phyloP scores from a whole-genome alignment of 2,329 filamentous ascomycete genomes.

The Boeremia lycopersici region DNA sequence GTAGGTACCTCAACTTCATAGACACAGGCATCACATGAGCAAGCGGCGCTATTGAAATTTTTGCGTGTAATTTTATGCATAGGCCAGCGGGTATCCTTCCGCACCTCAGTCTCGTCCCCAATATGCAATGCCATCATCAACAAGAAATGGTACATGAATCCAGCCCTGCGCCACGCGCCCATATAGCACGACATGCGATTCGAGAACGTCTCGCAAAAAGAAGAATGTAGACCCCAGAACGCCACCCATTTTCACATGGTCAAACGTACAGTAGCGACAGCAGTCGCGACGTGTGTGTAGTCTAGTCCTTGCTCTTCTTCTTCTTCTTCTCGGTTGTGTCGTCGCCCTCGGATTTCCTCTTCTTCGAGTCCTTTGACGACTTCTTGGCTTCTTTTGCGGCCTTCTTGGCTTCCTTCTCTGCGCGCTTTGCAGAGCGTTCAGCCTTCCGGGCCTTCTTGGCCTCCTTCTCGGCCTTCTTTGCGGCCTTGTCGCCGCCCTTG shows the following conservation, averaged over 20 bases:
- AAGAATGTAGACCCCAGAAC: slow-evolving; percentile 20
- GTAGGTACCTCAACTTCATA: neutral
- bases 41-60: slow-evolving; percentile 6
- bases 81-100: slow-evolving; percentile 19
- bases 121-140: slow-evolving; percentile 27
- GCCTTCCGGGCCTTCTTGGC: slow-evolving; percentile 53
- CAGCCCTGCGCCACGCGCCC: slow-evolving; percentile 26
- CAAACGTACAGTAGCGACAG: slow-evolving; percentile 15
- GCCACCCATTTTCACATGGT: slow-evolving; percentile 21
- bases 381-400: slow-evolving; percentile 58
- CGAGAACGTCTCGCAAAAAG: slow-evolving; percentile 11
- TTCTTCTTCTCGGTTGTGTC: slow-evolving; percentile 62
- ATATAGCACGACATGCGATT: slow-evolving; percentile 17
- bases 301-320: slow-evolving; percentile 59
- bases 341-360: slow-evolving; percentile 56
- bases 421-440: slow-evolving; percentile 46
- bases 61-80: slow-evolving; percentile 16
- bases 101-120: slow-evolving; percentile 12
- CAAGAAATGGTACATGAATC: slow-evolving; percentile 23
- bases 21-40: neutral
- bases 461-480: slow-evolving; percentile 50
- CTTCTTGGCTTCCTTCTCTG: slow-evolving; percentile 60
- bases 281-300: neutral
- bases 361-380: slow-evolving; percentile 61
- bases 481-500: slow-evolving; percentile 47